Base-by-base conservation (phyloP, 2,329 filamentous ascomycete species). In the Cordyceps tenuipes region DNA sequence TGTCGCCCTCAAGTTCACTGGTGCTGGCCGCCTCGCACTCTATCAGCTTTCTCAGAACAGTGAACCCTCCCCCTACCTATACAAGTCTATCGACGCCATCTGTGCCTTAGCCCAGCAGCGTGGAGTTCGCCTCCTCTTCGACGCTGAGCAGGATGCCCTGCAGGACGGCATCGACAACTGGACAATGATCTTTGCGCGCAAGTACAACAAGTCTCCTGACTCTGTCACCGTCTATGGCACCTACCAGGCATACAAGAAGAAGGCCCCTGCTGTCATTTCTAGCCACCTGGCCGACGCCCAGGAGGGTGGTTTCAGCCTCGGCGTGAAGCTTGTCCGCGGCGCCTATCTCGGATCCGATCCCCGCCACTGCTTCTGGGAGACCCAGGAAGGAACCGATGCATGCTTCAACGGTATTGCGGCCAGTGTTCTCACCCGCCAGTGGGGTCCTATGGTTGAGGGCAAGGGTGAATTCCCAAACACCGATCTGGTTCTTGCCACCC, bases 81-180 rank as follows among this genome's bases (percentile, higher is more conserved):
- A 82, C 57, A 74, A 81, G 15, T 87, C 89, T 15, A 89, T 96
- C 63, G 82, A 89, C 65, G 78, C 83, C 53, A 86, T 95, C 64
- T 95, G 91, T 73, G 77, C 85, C 51, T 81, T 88, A 17, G 91
- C 91, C 0, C 79, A 83, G 2, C 76, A 82, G 43, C 84, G 86
- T 56, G 84, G 86, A 26, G 84, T 96, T 3, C 81, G 84, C 3
- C 79, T 97, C 1, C 82, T 96, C 2, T 90, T 96, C 63, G 90
- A 95, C 64, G 92, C 91, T 1, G 92, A 97, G 73, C 90, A 96
- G 72, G 85, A 87, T 60, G 81, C 83, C 59, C 81, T 94, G 34
- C 90, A 96, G 73, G 76, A 81, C 6, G 90, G 90, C 8, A 93
- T 95, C 63, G 87, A 94, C 70, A 81, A 84, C 65, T 93, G 91